Evolutionary conservation across 176 grass and related monocot genomes (phyloP).

Genomic region (Oryza glumipatula): DNA sequence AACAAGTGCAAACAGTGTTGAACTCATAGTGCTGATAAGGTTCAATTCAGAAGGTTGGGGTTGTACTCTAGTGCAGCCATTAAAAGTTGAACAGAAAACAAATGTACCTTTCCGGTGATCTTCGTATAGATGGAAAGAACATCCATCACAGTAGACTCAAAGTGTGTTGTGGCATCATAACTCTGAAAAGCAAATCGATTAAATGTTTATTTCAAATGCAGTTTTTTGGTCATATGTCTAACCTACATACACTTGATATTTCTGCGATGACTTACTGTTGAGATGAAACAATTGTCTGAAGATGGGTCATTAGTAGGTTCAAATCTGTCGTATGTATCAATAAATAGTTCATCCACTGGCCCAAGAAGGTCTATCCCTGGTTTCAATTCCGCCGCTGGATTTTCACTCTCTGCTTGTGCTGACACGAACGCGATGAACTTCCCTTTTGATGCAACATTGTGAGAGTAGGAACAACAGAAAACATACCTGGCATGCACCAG

Average conservation of each 20-base stretch:
- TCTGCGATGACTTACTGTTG: constrained; percentile 60
- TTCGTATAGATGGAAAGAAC: constrained; percentile 81
- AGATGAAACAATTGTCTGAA: constrained; percentile 87
- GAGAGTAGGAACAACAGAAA: constrained; percentile 91
- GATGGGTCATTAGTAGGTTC: constrained; percentile 73
- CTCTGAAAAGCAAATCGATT: constrained; percentile 54
- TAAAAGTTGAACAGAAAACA: neutral
- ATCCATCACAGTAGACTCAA: constrained; percentile 91
- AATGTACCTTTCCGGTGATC: constrained; percentile 90
- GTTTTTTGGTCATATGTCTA: neutral
- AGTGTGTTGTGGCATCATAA: constrained; percentile 96
- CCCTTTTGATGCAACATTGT: constrained; percentile 93
- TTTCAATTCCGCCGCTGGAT: constrained; percentile 68
- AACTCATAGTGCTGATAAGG: no score
- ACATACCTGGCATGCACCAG: constrained; percentile 66
- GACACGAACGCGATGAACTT: constrained; percentile 94
- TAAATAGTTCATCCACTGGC: constrained; percentile 77
- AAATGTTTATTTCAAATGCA: neutral
- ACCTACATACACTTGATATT: neutral
- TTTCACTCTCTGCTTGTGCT: constrained; percentile 87
- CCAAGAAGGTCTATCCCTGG: constrained; percentile 86
- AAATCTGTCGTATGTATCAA: constrained; percentile 81
- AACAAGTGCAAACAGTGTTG: neutral
- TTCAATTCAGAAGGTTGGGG: neutral
- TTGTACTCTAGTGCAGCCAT: neutral